phyloP scores from a whole-genome alignment of 2,329 filamentous ascomycete genomes.

The Phaeosphaeriaceae sp. region DNA sequence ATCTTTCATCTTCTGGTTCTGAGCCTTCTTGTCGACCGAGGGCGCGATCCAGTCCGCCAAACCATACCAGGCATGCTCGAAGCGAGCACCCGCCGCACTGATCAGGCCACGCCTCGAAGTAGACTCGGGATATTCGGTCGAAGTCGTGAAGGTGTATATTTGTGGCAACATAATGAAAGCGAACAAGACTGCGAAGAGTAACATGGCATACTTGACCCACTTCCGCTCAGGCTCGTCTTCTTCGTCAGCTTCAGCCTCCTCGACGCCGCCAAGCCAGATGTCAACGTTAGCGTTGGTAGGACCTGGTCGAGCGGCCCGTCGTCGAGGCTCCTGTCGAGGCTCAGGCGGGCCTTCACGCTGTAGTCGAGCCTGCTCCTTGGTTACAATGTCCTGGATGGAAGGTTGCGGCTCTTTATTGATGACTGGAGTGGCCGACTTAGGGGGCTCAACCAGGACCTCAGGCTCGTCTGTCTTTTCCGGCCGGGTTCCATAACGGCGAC shows the following conservation, averaged over 20 bases:
- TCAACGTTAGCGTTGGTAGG: conserved; percentile 18
- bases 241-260: conserved; percentile 3
- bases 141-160: conserved; percentile 3
- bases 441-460: conserved; percentile 1
- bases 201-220: conserved; percentile 15
- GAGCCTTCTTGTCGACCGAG: not conserved
- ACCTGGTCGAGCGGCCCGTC: conserved; percentile 9
- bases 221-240: conserved; percentile 24
- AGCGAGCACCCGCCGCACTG: conserved; percentile 20
- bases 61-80: conserved; percentile 20
- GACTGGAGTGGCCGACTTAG: not conserved
- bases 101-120: conserved; percentile 12
- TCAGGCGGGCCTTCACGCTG: conserved; percentile 19
- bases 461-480: not conserved
- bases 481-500: conserved; percentile 4
- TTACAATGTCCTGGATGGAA: conserved; percentile 20
- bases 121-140: conserved; percentile 9
- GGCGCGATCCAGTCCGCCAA: conserved; percentile 25
- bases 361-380: conserved; percentile 25
- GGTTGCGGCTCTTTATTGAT: conserved; percentile 11
- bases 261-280: conserved; percentile 26
- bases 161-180: conserved; percentile 5
- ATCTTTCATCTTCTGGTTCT: conserved; percentile 1
- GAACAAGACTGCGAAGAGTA: conserved; percentile 18
- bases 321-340: conserved; percentile 8